phyloP scores from a whole-genome alignment of 2,329 filamentous ascomycete species.

The Aspergillus sojae region DNA sequence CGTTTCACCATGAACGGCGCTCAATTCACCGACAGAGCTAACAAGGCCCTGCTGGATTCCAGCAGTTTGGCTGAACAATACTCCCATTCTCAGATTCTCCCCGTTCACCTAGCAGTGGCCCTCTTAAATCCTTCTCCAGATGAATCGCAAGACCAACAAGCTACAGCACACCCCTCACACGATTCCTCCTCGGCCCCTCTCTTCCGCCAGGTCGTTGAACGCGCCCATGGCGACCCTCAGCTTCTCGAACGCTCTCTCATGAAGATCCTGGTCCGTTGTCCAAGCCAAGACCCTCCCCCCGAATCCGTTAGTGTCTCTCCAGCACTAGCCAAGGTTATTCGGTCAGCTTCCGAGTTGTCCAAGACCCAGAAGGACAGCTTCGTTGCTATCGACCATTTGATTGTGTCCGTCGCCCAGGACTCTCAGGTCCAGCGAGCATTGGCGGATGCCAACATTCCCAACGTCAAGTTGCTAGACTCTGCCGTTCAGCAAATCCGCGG shows the following conservation, averaged over 20 bases:
- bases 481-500: conserved; percentile 92
- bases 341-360: conserved; percentile 83
- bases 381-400: conserved; percentile 93
- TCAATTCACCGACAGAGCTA: conserved; percentile 88
- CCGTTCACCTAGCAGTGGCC: conserved; percentile 77
- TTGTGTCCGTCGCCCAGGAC: conserved; percentile 82
- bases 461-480: conserved; percentile 83
- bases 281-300: conserved; percentile 92
- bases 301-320: conserved; percentile 84
- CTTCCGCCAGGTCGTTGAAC: conserved; percentile 91
- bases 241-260: conserved; percentile 86
- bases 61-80: conserved; percentile 88
- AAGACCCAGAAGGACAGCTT: conserved; percentile 97
- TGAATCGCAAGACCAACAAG: conserved; percentile 78
- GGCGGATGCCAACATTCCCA: conserved; percentile 86
- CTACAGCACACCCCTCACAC: conserved; percentile 64
- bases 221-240: conserved; percentile 90
- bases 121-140: conserved; percentile 51
- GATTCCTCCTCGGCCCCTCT: conserved; percentile 69
- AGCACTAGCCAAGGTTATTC: conserved; percentile 77
- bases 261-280: conserved; percentile 85
- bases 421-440: conserved; percentile 70
- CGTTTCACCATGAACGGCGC: conserved; percentile 47
- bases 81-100: conserved; percentile 85
- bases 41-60: conserved; percentile 86